Base-by-base conservation (phyloP, 1,139 yeast species). In the Pichia norvegensis region DNA sequence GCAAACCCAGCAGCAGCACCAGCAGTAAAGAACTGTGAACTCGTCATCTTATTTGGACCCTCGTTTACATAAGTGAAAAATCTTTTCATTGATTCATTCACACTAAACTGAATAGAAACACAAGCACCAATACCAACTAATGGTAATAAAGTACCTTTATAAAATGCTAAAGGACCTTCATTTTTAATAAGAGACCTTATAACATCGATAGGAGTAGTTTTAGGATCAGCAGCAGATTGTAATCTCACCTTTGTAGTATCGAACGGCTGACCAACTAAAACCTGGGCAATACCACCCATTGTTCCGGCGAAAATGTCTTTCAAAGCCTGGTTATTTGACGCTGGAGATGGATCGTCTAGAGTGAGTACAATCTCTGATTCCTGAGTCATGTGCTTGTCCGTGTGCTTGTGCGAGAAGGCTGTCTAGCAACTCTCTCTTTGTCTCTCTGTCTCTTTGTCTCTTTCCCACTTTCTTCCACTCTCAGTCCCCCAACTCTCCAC, bases 211-310 rank as follows among this genome's bases (percentile, higher is more conserved):
- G 96, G 83, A 3, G 62, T 54, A 14, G 68, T 67, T 56, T 85
- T 85, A 22, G 81, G 78, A 4, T 94, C 92, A 41, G 78, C 81
- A 1, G 87, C 79, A 9, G 92, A 81, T 60, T 90, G 97, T 42
- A 90, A 71, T 52, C 97, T 75, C 35, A 90, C 97, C 65, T 88
- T 90, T 41, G 94, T 86, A 11, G 95, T 86, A 63, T 90, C 97
- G 59, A 90, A 90, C 13, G 97, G 97, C 65, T 90, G 97, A 29
- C 97, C 97, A n/a, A 84, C 86, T 41, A 90, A 69, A 14, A 90
- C 97, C 67, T 90, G 97, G 16, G 96, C 88, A 40, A 90, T 78
- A 49, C 97, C 97, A 50, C 97, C 97, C 60, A 85, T 74, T 31
- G 96, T 88, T 11, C 97, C 97, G 6, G 95, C 95, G 51, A 85